A percentile compares a stretch with the other conserved stretches of the same genome.
phyloP scores from a whole-genome alignment of 2,329 filamentous ascomycete genomes.

The Colletotrichum filicis region DNA sequence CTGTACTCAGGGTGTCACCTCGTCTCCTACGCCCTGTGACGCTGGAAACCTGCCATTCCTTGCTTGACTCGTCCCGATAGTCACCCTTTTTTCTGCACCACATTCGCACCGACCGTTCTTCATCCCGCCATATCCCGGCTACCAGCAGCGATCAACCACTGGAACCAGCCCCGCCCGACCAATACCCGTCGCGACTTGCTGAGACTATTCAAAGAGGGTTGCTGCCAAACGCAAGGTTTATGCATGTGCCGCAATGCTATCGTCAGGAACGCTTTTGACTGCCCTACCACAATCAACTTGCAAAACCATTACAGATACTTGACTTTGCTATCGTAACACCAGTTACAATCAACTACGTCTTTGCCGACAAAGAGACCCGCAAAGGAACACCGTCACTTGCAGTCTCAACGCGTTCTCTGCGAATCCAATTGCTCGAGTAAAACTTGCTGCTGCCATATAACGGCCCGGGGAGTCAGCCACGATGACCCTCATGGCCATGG shows the following conservation, averaged over 20 bases:
- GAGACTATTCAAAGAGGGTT: constrained; percentile 22
- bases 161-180: constrained; percentile 21
- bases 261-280: constrained; percentile 31
- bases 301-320: constrained; percentile 17
- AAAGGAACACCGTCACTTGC: neutral
- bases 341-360: constrained; percentile 34
- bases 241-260: constrained; percentile 36
- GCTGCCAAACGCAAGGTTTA: constrained; percentile 33
- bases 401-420: neutral
- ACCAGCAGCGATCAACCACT: constrained; percentile 21
- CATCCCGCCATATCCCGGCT: constrained; percentile 23
- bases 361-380: constrained; percentile 32
- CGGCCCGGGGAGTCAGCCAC: constrained; percentile 24
- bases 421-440: constrained; percentile 6
- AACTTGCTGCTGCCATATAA: constrained; percentile 30
- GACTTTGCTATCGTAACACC: constrained; percentile 37
- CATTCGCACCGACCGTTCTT: constrained; percentile 32
- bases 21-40: constrained; percentile 27
- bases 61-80: constrained; percentile 21
- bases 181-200: constrained; percentile 17
- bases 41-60: constrained; percentile 16
- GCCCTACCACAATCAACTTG: constrained; percentile 22
- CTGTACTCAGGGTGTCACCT: constrained; percentile 26
- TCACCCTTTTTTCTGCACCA: constrained; percentile 16
- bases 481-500: constrained; percentile 37